These are phyloP conservation scores for Xylaria sp. DNA, from an alignment of 2,329 filamentous ascomycete species.

Conservation along the genomic window DNA sequence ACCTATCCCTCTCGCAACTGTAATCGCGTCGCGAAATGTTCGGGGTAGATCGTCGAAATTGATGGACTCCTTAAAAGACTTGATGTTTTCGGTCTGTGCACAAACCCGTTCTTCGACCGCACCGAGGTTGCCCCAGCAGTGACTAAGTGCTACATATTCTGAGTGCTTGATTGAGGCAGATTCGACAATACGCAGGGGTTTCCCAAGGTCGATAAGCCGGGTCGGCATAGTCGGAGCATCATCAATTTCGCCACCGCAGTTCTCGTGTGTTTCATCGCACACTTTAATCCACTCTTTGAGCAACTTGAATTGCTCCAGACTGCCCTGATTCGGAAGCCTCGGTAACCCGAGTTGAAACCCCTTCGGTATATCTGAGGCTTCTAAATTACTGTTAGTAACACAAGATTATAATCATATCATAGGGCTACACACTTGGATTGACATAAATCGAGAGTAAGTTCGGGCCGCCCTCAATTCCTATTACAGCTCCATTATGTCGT, in stretches of 20 bases:
- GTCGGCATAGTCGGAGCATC: slow-evolving; percentile 24
- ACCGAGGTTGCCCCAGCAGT: slow-evolving; percentile 27
- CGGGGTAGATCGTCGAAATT: slow-evolving; percentile 19
- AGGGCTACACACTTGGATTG: slow-evolving; percentile 13
- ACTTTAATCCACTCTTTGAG: slow-evolving; percentile 25
- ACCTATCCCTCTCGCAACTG: slow-evolving; percentile 14
- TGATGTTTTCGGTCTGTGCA: slow-evolving; percentile 9
- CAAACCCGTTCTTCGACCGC: not conserved
- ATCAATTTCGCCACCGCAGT: slow-evolving; percentile 2
- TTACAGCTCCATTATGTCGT: slow-evolving; percentile 65
- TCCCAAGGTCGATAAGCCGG: slow-evolving; percentile 20
- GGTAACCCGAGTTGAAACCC: slow-evolving; percentile 25
- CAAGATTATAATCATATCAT: not conserved
- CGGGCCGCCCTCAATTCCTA: slow-evolving; percentile 21
- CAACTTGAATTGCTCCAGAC: slow-evolving; percentile 18
- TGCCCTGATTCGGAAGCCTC: slow-evolving; percentile 19
- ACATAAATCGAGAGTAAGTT: slow-evolving; percentile 29
- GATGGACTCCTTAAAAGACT: slow-evolving; percentile 4
- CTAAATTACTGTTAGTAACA: not conserved
- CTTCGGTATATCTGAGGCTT: not conserved
- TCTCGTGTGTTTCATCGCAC: slow-evolving; percentile 17
- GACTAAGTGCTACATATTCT: slow-evolving; percentile 25
- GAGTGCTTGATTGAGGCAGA: slow-evolving; percentile 11
- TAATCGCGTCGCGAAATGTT: slow-evolving; percentile 24
- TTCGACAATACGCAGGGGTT: slow-evolving; percentile 6